Base-by-base conservation (phyloP, 306 rosid genomes). In the Casuarina cunninghamiana region DNA sequence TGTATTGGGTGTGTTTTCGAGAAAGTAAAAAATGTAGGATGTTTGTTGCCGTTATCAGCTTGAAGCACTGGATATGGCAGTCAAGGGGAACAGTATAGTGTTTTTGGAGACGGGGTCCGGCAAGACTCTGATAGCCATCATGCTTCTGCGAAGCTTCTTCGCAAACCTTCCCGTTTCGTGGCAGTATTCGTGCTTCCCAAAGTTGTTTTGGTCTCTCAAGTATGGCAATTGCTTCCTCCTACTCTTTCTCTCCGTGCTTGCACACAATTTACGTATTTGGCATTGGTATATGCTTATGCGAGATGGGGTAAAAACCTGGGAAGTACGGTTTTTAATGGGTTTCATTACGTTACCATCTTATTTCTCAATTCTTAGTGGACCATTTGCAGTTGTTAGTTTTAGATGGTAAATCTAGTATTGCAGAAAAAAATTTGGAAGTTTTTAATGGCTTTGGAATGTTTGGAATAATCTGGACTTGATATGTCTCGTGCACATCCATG, bases 31-130 rank as follows among this genome's bases (percentile, higher is more conserved):
- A 58, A 58, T 21, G 26, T 21, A 58, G 38, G 32, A 50, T 46
- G 15, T 68, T 50, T 62, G 61, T 19, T 79, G 79, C 86, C 91
- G 98, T 75, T 94, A 94, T 78, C 97, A 94, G 42, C 81, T 94
- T 8, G 97, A 94, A 84, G 98, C 97, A 0, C 74, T 91, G 55
- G 96, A 86, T 5, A 86, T 69, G 32, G 94, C 96, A 5, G 75
- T 90, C 0, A 85, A 78, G 42, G 80, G 83, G 61, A 94, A 91
- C 76, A 91, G 96, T 6, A 65, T 90, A 12, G 97, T 89, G 70
- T 92, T 66, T 78, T 82, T 94, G 83, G 98, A 92, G 84, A 94
- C 98, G 8, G 96, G 98, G 72, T 85, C 97, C 0, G 98, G 98
- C 49, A 94, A 94, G 84, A 94, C 98, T 54, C 83, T 94, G 84